Evolutionary conservation across 805 yeast species (phyloP), one percentile per base, ranked within the genome.

Genomic region (Hanseniaspora singularis): DNA sequence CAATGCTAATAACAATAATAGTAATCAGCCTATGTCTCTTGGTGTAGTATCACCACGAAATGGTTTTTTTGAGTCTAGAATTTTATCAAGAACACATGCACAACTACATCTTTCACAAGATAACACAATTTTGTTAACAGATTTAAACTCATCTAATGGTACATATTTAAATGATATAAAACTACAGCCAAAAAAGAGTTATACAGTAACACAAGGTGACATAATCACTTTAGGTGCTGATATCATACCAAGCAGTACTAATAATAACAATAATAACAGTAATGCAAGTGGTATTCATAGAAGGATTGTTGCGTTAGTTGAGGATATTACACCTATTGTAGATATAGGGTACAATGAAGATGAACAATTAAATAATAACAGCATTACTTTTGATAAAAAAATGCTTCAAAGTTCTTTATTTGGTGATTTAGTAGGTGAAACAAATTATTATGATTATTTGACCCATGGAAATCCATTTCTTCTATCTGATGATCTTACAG

Each of bases 41-140:
- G n/a, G n/a, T 34, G 38, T 36, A 44, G 49, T 22, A 33, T 42
- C 30, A 32, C 40, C 37, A 50, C 50, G 30, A 40, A 94, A 94
- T 60, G 98, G 97, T 0, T 88, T 74, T 60, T 92, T 92, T 58
- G 97, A 92, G 64, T 85, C 96, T 10, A 69, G 97, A 24, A 97
- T 94, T 10, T 71, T 92, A 38, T 80, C 94, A 16, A 69, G 99
- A 53, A 92, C 84, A 57, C 99, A 92, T 64, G 99, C 99, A 0
- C 89, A 84, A 56, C 65, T 92, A 52, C 84, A 75, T 67, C 75
- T 87, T 31, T 68, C 75, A 15, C 61, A 61, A 22, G 64, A 67
- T 4, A 87, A 88, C 4, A 72, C 72, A 50, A 70, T 94, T 18
- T 85, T 71, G 70, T 72, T 92, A 22, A 76, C 79, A 53, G 99